Conservation (phyloP, 2,329 filamentous ascomycete species). For the Talaromyces sp. region DNA sequence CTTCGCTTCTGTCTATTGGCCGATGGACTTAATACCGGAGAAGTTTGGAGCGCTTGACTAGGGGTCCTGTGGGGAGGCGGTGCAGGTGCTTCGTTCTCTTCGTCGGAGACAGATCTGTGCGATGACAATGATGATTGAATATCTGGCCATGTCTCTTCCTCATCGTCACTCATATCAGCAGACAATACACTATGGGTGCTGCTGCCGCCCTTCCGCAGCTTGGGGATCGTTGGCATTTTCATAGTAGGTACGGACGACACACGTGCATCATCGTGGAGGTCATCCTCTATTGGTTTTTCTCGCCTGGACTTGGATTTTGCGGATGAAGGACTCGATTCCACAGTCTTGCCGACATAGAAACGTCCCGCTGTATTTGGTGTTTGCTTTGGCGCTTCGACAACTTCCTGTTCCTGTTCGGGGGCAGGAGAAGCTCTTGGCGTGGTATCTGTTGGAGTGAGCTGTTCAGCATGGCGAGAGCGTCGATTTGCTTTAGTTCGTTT, state of each 20-base stretch:
- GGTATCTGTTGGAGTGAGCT: constrained; percentile 27
- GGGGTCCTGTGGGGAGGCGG: constrained; percentile 53
- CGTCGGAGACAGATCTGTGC: constrained; percentile 19
- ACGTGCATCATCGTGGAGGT: constrained; percentile 33
- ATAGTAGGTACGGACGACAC: constrained; percentile 49
- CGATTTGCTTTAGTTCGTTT: constrained; percentile 43
- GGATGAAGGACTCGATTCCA: constrained; percentile 4
- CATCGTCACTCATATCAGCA: constrained; percentile 17
- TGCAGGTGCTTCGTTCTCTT: constrained; percentile 36
- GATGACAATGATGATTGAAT: constrained; percentile 21
- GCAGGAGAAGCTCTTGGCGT: constrained; percentile 24
- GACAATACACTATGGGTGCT: constrained; percentile 23
- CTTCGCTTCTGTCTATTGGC: constrained; percentile 58
- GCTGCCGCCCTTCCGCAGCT: constrained; percentile 38
- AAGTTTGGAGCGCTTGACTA: constrained; percentile 45
- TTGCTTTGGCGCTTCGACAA: constrained; percentile 16
- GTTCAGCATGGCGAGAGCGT: constrained; percentile 38
- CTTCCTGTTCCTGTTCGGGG: constrained; percentile 25
- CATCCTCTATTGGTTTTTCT: constrained; percentile 26
- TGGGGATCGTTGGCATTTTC: constrained; percentile 44
- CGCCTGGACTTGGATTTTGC: constrained; percentile 21
- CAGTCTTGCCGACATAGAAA: constrained; percentile 11
- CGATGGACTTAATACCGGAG: constrained; percentile 50
- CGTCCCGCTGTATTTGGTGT: constrained; percentile 16
- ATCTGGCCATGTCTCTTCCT: constrained; percentile 32